Base-by-base conservation (phyloP, 108 stramenopile species). In the Conticribra guillardii region DNA sequence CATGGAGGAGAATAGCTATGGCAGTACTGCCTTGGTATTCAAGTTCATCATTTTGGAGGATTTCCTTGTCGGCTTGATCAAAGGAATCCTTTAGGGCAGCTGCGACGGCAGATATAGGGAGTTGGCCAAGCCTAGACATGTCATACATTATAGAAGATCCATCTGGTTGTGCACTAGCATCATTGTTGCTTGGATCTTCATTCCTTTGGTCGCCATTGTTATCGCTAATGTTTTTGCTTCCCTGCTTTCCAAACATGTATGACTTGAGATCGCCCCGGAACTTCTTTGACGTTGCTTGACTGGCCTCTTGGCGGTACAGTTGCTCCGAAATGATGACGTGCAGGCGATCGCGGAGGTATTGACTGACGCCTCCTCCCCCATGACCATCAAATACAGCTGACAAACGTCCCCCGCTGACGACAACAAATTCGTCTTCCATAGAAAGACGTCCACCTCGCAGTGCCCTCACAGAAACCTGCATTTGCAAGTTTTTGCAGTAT, bases 301-400 rank as follows among this genome's bases (percentile, higher is more conserved):
- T 64, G 56, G 54, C 66, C 24, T 63, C 54, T 69, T 80, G 79
- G 16, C 69, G 61, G 22, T 71, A 45, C 30, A 87, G 69, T 41
- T 84, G 73, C 46, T 83, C 69, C 26, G 58, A 65, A 41, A 85
- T 71, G 29, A 84, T 65, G 8, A 76, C 63, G 49, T 84, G 83
- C 17, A 98, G 54, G 54, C 86, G 82, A 57, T 94, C 83, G 24
- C 85, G 82, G 8, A 91, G 80, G 65, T 87, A 90, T 29, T 64
- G 80, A 44, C 90, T 87, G 8, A 98, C 96, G 47, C 82, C 89
- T 55, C 76, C 82, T 21, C 96, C 95, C 8, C 98, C 98, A 77
- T 99, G 98, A 2, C 98, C 98, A 72, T 99, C 98, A 73, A 97
- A 99, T 21, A 97, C 96, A 54, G 90, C 98, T 15, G 75, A 82